Evolutionary conservation across 2,329 filamentous ascomycete species (phyloP), one percentile per base, ranked within the genome.

Genomic region (Colletotrichum theobromicola): DNA sequence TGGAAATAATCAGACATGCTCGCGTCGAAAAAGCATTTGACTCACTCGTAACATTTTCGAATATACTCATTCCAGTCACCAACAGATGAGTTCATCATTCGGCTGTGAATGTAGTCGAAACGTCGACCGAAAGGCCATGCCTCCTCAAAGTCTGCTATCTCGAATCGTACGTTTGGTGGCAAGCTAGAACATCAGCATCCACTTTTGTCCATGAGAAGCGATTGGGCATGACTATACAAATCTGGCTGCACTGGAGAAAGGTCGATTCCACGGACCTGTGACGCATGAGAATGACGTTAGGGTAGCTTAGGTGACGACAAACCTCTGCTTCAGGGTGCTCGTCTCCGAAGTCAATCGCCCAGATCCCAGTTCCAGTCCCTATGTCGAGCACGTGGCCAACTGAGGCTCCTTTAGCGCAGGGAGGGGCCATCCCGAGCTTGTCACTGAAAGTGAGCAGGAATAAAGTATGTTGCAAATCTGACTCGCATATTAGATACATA

Each of bases 21-120:
- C 12, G 12, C 7, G 16, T 34, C 57, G 16, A 61, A 15, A 12
- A 61, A n/a, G 6, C 16, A 15, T 15, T 58, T n/a, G 78, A 18
- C 64, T 21, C 79, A 78, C 68, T 84, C 79, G 61, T 81, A 88
- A 7, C 87, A 80, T 70, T 88, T 87, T 53, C 83, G 81, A 70
- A 92, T 84, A 16, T 91, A 80, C 46, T 87, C 84, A 46, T 86
- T 85, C 80, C 90, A 92, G 76, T 91, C 89, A 5, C 84, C 81
- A 75, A 92, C 87, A 65, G 87, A 85, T 63, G 90, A 90, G 4
- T 87, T 84, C 77, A 92, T 84, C 76, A 89, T 85, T 61, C 89
- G 87, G 6, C 88, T 88, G 78, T 92, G 90, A 77, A 93, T 89
- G 78, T 88, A 89, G 81, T 93, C 90, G 79, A 91, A 90, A 2